Evolutionary conservation across 352 stramenopile species (phyloP).

Genomic region (Pythium monospermum): DNA sequence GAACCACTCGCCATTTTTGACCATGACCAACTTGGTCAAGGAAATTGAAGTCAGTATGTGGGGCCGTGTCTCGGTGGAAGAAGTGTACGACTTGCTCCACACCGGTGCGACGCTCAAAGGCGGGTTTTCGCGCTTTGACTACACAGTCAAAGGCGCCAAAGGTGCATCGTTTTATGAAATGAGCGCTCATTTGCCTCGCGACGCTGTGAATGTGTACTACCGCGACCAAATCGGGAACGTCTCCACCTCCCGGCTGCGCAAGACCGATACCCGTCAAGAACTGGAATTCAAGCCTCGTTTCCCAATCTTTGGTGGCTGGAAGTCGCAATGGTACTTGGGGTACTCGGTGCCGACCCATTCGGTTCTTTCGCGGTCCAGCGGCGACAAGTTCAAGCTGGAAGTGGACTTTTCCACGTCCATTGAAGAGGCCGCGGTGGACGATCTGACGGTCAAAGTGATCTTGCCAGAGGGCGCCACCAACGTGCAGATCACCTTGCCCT

Average conservation of each 20-base stretch:
- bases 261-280: slow-evolving; percentile 45
- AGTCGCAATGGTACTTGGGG: slow-evolving; percentile 86
- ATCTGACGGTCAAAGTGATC: slow-evolving; percentile 86
- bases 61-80: slow-evolving; percentile 83
- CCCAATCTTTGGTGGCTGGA: slow-evolving; percentile 87
- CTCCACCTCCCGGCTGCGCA: slow-evolving; percentile 72
- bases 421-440: slow-evolving; percentile 72
- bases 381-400: slow-evolving; percentile 76
- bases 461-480: slow-evolving; percentile 78
- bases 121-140: slow-evolving; percentile 86
- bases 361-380: slow-evolving; percentile 55
- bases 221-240: slow-evolving; percentile 90
- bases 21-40: slow-evolving; percentile 73
- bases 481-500: slow-evolving; percentile 72
- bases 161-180: slow-evolving; percentile 80
- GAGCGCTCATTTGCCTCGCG: slow-evolving; percentile 53
- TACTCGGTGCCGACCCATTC: slow-evolving; percentile 84
- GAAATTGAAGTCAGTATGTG: slow-evolving; percentile 90
- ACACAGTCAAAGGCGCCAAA: slow-evolving; percentile 51
- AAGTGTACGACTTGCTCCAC: slow-evolving; percentile 85
- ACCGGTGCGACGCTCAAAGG: slow-evolving; percentile 81
- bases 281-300: slow-evolving; percentile 83
- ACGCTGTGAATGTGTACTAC: slow-evolving; percentile 88
- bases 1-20: slow-evolving; percentile 85
- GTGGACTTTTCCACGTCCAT: slow-evolving; percentile 84